phyloP scores from a whole-genome alignment of 495 filamentous ascomycete genomes.

The Penicillium robsamsonii region DNA sequence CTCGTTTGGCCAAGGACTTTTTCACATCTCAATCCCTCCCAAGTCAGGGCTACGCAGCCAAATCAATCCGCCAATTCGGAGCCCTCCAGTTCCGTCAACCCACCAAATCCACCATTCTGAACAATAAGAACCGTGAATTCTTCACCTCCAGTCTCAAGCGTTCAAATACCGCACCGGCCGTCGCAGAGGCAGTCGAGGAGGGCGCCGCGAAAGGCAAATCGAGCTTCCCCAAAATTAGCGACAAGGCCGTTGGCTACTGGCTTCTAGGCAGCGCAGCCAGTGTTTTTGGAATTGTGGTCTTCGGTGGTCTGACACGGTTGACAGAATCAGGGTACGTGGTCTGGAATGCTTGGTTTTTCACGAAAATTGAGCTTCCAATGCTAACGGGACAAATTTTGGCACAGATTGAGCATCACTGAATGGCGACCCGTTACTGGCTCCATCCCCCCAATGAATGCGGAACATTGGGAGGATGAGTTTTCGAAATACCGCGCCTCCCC shows the following conservation, averaged over 20 bases:
- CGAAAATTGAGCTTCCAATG: not conserved
- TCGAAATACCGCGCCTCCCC: constrained; percentile 85
- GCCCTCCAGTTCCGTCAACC: constrained; percentile 29
- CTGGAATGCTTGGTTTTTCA: not conserved
- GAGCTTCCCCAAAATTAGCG: constrained; percentile 68
- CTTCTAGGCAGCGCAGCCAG: constrained; percentile 84
- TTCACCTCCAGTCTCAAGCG: constrained; percentile 30
- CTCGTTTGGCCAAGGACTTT: constrained; percentile 53
- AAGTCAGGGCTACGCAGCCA: constrained; percentile 33
- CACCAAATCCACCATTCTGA: constrained; percentile 27
- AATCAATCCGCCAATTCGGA: constrained; percentile 36
- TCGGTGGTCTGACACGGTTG: constrained; percentile 86
- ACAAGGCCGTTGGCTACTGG: constrained; percentile 84
- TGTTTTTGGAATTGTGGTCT: constrained; percentile 95
- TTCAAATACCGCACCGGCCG: constrained; percentile 26
- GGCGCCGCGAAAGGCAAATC: constrained; percentile 33
- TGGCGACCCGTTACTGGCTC: constrained; percentile 96
- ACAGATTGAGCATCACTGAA: constrained; percentile 95
- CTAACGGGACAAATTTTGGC: constrained; percentile 23
- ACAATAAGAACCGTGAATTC: constrained; percentile 31
- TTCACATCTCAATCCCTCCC: constrained; percentile 65
- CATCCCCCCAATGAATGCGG: constrained; percentile 72
- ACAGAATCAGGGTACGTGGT: constrained; percentile 86
- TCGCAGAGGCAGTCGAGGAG: constrained; percentile 21
- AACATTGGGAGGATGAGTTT: constrained; percentile 89